Conservation (phyloP, 352 stramenopile genomes). For the Phytophthora citrophthora region DNA sequence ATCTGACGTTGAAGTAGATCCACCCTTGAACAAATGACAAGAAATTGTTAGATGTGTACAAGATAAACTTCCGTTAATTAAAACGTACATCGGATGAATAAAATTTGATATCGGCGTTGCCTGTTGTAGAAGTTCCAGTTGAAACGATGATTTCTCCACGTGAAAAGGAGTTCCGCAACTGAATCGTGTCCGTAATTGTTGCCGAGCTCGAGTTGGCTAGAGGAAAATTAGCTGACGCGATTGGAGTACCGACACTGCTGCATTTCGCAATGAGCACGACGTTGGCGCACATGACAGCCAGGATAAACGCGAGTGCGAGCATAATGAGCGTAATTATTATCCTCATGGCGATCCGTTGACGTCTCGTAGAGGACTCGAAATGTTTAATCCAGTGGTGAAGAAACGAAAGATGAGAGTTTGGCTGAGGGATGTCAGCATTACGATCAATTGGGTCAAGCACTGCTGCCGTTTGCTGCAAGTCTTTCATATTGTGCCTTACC, state of each 20-base stretch:
- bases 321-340: slow-evolving; percentile 52
- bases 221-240: slow-evolving; percentile 47
- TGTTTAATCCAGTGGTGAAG: slow-evolving; percentile 60
- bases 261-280: slow-evolving; percentile 77
- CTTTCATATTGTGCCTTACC: slow-evolving; percentile 57
- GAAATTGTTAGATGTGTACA: neutral
- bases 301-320: slow-evolving; percentile 59
- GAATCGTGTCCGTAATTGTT: slow-evolving; percentile 17
- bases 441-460: slow-evolving; percentile 12
- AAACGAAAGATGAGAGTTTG: slow-evolving; percentile 19
- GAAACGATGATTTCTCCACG: slow-evolving; percentile 46
- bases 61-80: no score
- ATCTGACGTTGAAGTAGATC: slow-evolving; percentile 6
- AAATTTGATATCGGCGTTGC: slow-evolving; percentile 43
- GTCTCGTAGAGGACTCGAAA: slow-evolving; percentile 69
- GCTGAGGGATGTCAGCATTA: neutral
- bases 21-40: slow-evolving; percentile 5
- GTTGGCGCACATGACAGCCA: slow-evolving; percentile 61
- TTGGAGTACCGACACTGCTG: slow-evolving; percentile 61
- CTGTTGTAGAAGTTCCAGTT: slow-evolving; percentile 18
- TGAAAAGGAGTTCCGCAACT: slow-evolving; percentile 51
- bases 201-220: slow-evolving; percentile 38
- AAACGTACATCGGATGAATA: slow-evolving; percentile 51
- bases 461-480: slow-evolving; percentile 30
- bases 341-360: slow-evolving; percentile 70